Evolutionary conservation across 345 rosid species (phyloP).

Genomic region (Syzygium oleosum): DNA sequence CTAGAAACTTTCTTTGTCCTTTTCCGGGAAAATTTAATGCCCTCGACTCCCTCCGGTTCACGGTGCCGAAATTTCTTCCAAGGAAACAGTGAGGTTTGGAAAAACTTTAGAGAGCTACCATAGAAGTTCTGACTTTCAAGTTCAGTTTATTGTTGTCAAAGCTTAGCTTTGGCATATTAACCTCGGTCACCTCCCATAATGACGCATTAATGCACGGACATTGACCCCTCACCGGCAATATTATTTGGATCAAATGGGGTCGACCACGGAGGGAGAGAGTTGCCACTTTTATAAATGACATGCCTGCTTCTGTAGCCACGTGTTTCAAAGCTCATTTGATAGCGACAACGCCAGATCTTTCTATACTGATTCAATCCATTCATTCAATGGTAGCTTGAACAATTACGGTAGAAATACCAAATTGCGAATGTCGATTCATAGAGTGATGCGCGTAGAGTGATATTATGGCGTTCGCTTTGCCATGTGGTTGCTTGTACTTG

Average conservation of each 20-base stretch:
- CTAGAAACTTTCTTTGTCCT: background rate
- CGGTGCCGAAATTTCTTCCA: background rate
- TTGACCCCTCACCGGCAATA: slow-evolving; percentile 17
- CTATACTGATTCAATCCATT: background rate
- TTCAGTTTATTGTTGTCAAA: background rate
- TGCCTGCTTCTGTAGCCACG: background rate
- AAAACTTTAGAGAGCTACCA: background rate
- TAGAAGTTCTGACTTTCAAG: background rate
- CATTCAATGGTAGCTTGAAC: background rate
- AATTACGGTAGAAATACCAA: background rate
- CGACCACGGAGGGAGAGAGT: background rate
- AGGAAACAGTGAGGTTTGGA: background rate
- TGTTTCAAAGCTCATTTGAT: background rate
- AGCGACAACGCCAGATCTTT: background rate
- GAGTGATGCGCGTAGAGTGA: background rate
- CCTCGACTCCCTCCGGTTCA: background rate
- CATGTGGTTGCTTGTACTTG: background rate
- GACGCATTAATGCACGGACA: slow-evolving; percentile 3
- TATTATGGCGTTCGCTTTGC: background rate
- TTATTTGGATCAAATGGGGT: background rate
- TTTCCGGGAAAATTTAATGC: background rate
- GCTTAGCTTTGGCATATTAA: background rate
- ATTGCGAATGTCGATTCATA: background rate
- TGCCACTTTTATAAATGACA: background rate
- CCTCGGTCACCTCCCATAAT: background rate